phyloP scores from a whole-genome alignment of 2,329 filamentous ascomycete genomes.

The Mycosphaerella sp. region DNA sequence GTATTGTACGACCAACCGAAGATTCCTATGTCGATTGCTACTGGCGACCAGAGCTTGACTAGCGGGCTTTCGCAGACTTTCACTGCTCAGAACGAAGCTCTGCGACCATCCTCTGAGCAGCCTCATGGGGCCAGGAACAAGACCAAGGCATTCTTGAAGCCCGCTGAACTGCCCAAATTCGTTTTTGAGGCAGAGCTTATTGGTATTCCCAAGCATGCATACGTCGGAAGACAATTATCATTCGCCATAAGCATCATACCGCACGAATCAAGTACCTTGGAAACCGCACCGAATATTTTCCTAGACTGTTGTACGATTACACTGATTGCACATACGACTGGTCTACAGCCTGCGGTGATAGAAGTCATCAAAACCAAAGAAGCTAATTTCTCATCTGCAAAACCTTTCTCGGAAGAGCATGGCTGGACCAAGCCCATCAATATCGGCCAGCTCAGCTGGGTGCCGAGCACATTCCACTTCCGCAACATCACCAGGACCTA shows the following conservation, averaged over 20 bases:
- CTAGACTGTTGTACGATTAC: constrained; percentile 15
- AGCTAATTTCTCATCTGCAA: constrained; percentile 4
- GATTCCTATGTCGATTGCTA: constrained; percentile 10
- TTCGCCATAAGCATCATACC: constrained; percentile 8
- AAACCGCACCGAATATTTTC: constrained; percentile 11
- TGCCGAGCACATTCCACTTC: constrained; percentile 12
- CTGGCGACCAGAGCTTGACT: constrained; percentile 1
- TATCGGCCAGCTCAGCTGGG: constrained; percentile 10
- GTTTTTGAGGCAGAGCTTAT: constrained; percentile 9
- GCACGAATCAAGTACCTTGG: constrained; percentile 7
- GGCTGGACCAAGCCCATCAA: constrained; percentile 12
- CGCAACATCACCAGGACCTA: constrained; percentile 11
- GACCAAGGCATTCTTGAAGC: constrained; percentile 15
- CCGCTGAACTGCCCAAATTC: constrained; percentile 10
- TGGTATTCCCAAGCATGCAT: constrained; percentile 12
- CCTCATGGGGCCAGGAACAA: constrained; percentile 15
- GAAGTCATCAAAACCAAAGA: constrained; percentile 12
- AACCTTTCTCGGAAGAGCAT: constrained; percentile 12
- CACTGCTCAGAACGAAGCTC: constrained; percentile 10
- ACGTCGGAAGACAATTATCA: constrained; percentile 11
- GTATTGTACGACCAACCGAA: constrained; percentile 17
- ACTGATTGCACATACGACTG: constrained; percentile 16
- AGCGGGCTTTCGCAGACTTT: constrained; percentile 8
- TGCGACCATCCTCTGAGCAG: constrained; percentile 3
- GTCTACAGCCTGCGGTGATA: constrained; percentile 8